A percentile compares a stretch with the other conserved stretches of the same genome.
phyloP scores from a whole-genome alignment of 73 alveolate genomes.

The Tetrahymena thermophila region DNA sequence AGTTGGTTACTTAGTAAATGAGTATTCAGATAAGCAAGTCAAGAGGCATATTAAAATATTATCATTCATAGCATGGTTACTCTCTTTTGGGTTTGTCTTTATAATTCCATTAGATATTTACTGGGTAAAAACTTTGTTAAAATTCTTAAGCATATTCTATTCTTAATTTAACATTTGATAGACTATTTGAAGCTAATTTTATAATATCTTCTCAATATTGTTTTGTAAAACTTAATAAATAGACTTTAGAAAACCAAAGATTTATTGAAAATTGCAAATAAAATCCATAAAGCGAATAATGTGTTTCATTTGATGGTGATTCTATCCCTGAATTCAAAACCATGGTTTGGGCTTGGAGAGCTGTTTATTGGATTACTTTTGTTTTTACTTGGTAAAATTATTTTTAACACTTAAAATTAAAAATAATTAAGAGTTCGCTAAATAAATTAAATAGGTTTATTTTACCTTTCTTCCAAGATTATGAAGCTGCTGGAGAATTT shows the following conservation, averaged over 20 bases:
- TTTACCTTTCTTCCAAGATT: slow-evolving; percentile 34
- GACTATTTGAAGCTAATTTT: not conserved
- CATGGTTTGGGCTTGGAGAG: not conserved
- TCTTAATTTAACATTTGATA: not conserved
- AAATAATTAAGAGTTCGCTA: not conserved
- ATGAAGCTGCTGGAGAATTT: slow-evolving; percentile 37
- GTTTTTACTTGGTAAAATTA: not conserved
- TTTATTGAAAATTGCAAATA: not conserved
- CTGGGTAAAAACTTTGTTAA: not conserved
- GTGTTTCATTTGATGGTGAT: not conserved
- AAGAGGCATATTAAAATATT: not conserved
- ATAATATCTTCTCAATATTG: not conserved
- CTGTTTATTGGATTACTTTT: not conserved
- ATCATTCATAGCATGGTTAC: not conserved
- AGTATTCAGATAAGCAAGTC: not conserved
- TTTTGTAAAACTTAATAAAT: not conserved
- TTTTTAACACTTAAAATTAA: not conserved
- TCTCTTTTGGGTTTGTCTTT: not conserved
- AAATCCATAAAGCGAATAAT: not conserved
- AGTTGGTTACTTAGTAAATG: not conserved
- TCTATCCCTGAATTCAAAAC: not conserved
- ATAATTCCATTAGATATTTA: not conserved
- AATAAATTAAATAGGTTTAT: slow-evolving; percentile 8
- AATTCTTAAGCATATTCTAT: not conserved
- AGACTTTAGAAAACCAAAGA: not conserved